Evolutionary conservation across 202 grass and related monocot species (phyloP), one percentile per base, ranked within the genome.

Genomic region (Carex sylvatica): DNA sequence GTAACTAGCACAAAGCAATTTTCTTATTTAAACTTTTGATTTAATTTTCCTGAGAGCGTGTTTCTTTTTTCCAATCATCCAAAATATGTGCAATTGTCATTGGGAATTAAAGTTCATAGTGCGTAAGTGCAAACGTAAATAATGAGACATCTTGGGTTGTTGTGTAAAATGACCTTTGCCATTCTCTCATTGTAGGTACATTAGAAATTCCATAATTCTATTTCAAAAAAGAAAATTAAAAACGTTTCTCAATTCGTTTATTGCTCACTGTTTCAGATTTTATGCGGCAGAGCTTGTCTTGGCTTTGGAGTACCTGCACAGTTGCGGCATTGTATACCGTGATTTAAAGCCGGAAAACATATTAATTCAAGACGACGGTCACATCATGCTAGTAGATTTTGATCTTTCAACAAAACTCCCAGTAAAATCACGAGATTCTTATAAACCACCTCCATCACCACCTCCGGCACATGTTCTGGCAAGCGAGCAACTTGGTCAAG

Each of bases 301-400:
- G 78, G 93, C 93, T 2, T 87, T 99, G 49, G 96, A 99, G 80
- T 90, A 99, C 74, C 89, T 99, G 72, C 96, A 99, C 88, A 94
- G 89, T 82, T 18, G 91, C 35, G 96, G 96, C 24, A 89, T 99
- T 86, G 96, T 95, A 53, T 99, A 99, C 83, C 83, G 96, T 31
- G 96, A 99, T 89, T 90, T 99, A 38, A 99, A 99, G 86, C 96
- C 92, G 3, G 93, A 99, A 87, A 99, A 99, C 85, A 82, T 99
- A 15, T 49, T 96, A 46, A 92, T 99, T 38, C 92, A 99, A 81
- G 93, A 96, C 31, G 93, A 83, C 78, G 92, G 92, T 65, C 96
- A 99, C 78, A 84, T 99, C 61, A 99, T 99, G 96, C 91, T 99
- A 66, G 86, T 99, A 75, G 96, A 99, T 64, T 99, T 99, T 87